Conservation (phyloP, 768 basidiomycete genomes). For the Mycena metata region DNA sequence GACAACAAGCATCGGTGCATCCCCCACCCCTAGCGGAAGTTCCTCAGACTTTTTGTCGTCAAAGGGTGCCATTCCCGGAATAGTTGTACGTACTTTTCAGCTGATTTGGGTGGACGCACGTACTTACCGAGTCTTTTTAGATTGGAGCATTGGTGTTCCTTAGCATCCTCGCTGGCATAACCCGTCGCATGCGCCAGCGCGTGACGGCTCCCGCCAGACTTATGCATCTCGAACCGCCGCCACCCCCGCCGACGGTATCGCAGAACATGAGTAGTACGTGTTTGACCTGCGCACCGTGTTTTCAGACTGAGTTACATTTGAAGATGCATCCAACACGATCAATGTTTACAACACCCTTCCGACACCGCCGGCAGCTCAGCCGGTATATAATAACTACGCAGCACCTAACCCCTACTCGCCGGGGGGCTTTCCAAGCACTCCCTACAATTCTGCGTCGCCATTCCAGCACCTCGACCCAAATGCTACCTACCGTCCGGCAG, state of each 20-base stretch:
- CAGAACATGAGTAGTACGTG: constrained; percentile 9
- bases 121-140: neutral
- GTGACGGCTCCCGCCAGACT: neutral
- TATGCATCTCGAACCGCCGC: neutral
- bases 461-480: neutral
- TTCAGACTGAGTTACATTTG: too few relatives aligned
- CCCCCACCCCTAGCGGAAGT: too few relatives aligned
- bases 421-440: neutral
- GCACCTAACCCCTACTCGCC: neutral
- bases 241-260: neutral
- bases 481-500: neutral
- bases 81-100: neutral
- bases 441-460: neutral
- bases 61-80: constrained; percentile 2
- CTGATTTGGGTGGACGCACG: neutral
- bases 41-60: neutral
- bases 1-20: neutral
- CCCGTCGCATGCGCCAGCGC: neutral
- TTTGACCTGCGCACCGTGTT: neutral
- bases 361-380: neutral
- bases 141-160: neutral
- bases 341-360: neutral
- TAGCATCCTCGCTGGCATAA: neutral
- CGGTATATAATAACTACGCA: neutral
- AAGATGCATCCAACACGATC: too few relatives aligned